Evolutionary conservation across 305 asterid species (phyloP), one percentile per base, ranked within the genome.

Genomic region (Solanum hybrid): DNA sequence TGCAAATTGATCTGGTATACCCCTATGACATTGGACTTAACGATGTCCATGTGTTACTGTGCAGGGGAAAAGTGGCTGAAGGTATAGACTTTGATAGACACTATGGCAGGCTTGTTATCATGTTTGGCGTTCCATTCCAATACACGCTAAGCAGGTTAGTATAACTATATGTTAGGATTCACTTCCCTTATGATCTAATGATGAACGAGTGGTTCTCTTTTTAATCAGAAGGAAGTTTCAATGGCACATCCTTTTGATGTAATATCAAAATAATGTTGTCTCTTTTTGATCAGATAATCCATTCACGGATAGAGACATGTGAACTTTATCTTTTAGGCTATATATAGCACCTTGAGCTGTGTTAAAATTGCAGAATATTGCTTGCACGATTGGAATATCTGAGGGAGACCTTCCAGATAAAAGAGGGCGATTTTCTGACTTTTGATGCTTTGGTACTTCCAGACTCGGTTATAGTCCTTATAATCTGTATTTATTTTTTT

Each of bases 41-140:
- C 6, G 29, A 73, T 75, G 75, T 35, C 75, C 24, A 7, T 86
- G 71, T 91, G 77, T 82, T 89, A 76, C 88, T 31, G 86, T 90
- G 91, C 96, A 97, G 99, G 96, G 99, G 99, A 66, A 97, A 97
- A 93, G 99, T 97, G 86, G 99, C 99, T 1, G 99, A 97, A 92
- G 99, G 99, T 90, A 97, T 97, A 89, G 99, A 97, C 92, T 97
- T 97, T 89, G 99, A 97, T 91, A 94, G 99, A 91, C 99, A 97
- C 92, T 97, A 97, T 92, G 99, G 99, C 88, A 95, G 99, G 90
- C 99, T 97, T 91, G 99, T 96, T 38, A 96, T 97, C 91, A 96
- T 97, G 99, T 96, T 94, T 90, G 99, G 99, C 66, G 96, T 97
- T 87, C 99, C 99, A 76, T 97, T 97, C 86, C 99, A 97, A 91